Evolutionary conservation across 225 moss, liverwort and hornwort genomes (phyloP).

Genomic region (Asterella californica): DNA sequence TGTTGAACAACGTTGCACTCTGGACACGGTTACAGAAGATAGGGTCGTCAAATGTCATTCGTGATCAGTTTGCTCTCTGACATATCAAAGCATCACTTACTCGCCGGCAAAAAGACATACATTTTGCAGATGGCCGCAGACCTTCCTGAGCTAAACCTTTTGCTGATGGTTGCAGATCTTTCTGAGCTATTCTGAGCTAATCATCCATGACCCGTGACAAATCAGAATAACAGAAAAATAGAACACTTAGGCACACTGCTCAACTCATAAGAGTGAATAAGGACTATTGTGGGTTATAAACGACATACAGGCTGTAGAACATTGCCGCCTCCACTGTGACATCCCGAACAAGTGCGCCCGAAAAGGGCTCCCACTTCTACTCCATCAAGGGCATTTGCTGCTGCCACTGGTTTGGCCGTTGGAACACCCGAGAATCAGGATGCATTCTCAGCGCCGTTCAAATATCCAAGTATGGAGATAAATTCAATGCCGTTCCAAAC

Average conservation of each 20-base stretch:
- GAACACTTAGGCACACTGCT: too few relatives aligned
- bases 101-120: too few relatives aligned
- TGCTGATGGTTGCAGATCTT: too few relatives aligned
- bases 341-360: slow-evolving; percentile 68
- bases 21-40: slow-evolving; percentile 21
- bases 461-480: neutral
- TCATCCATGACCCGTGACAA: too few relatives aligned
- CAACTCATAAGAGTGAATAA: too few relatives aligned
- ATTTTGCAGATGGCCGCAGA: too few relatives aligned
- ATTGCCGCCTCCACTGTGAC: slow-evolving; percentile 92
- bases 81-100: too few relatives aligned
- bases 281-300: neutral
- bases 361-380: slow-evolving; percentile 48
- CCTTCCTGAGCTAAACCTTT: too few relatives aligned
- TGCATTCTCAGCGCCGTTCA: neutral
- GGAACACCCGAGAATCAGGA: neutral
- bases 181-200: too few relatives aligned
- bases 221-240: too few relatives aligned
- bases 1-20: slow-evolving; percentile 67
- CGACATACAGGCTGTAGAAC: slow-evolving; percentile 71
- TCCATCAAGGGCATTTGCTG: slow-evolving; percentile 23
- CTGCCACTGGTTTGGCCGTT: slow-evolving; percentile 27
- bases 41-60: neutral
- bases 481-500: neutral
- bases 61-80: neutral